Evolutionary conservation across 1,139 yeast species (phyloP).

Genomic region (Taphrina wiesneri): DNA sequence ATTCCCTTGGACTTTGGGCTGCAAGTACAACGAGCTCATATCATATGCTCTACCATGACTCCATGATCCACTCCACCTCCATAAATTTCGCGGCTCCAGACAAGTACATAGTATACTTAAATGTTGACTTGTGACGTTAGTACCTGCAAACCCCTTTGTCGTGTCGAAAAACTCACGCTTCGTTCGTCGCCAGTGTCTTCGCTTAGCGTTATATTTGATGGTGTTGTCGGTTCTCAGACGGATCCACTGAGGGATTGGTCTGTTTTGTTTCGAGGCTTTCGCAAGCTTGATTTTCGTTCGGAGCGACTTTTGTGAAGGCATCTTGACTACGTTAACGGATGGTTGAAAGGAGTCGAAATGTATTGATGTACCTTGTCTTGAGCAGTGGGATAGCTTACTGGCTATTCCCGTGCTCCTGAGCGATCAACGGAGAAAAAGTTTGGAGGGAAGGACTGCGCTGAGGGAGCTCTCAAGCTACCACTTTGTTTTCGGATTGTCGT

Average conservation of each 20-base stretch:
- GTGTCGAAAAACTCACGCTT: constrained; percentile 87
- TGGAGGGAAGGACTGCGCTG: constrained; percentile 3
- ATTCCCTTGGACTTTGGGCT: constrained; percentile 39
- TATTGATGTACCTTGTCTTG: not conserved
- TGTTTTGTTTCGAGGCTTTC: constrained; percentile 98
- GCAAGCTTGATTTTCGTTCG: constrained; percentile 98
- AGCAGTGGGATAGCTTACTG: not conserved
- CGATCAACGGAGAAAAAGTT: constrained; percentile 4
- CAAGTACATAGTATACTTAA: not conserved
- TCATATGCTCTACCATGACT: not conserved
- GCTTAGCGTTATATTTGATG: constrained; percentile 52
- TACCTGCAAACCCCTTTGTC: not conserved
- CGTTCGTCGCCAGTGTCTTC: constrained; percentile 99
- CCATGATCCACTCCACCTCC: not conserved
- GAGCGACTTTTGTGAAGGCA: constrained; percentile 75
- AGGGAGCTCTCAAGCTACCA: not conserved
- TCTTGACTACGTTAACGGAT: not conserved
- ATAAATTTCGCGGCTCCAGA: not conserved
- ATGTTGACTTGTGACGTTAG: constrained; percentile 3
- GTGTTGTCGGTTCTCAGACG: constrained; percentile 98
- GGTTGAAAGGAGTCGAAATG: not conserved
- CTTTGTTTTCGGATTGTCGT: not conserved
- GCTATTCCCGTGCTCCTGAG: not conserved
- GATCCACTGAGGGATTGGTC: constrained; percentile 99
- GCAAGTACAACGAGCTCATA: not conserved